phyloP scores from a whole-genome alignment of 768 basidiomycete species.

The Tricholoma furcatifolium region DNA sequence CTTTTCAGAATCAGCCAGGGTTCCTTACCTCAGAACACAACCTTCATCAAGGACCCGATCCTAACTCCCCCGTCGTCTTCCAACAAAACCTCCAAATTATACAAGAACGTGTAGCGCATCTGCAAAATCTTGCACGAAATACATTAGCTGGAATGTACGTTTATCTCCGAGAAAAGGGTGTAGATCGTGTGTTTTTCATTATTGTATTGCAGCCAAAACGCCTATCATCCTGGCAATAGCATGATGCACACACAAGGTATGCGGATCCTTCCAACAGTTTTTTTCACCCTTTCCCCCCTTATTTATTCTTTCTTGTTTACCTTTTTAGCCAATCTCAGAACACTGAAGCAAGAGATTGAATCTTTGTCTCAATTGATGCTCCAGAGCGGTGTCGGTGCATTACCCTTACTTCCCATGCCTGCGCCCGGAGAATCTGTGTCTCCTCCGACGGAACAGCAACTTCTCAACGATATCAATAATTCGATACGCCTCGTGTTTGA shows the following conservation, averaged over 20 bases:
- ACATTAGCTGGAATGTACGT: conserved; percentile 56
- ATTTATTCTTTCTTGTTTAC: neutral
- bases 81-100: conserved; percentile 52
- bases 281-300: no score
- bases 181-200: neutral
- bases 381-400: conserved; percentile 64
- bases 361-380: conserved; percentile 47
- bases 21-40: conserved; percentile 17
- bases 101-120: conserved; percentile 45
- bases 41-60: conserved; percentile 41
- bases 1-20: conserved; percentile 14
- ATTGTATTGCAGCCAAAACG: conserved; percentile 45
- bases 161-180: neutral
- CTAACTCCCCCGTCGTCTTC: conserved; percentile 62
- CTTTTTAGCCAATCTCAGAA: conserved; percentile 41
- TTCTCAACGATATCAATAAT: conserved; percentile 40
- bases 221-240: conserved; percentile 55
- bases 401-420: conserved; percentile 43
- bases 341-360: conserved; percentile 51
- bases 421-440: conserved; percentile 15
- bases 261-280: neutral
- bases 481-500: conserved; percentile 50
- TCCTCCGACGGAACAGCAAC: conserved; percentile 44
- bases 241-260: conserved; percentile 57
- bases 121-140: conserved; percentile 48